Evolutionary conservation across 768 basidiomycete species (phyloP).

Genomic region (Gymnopilus junonius): DNA sequence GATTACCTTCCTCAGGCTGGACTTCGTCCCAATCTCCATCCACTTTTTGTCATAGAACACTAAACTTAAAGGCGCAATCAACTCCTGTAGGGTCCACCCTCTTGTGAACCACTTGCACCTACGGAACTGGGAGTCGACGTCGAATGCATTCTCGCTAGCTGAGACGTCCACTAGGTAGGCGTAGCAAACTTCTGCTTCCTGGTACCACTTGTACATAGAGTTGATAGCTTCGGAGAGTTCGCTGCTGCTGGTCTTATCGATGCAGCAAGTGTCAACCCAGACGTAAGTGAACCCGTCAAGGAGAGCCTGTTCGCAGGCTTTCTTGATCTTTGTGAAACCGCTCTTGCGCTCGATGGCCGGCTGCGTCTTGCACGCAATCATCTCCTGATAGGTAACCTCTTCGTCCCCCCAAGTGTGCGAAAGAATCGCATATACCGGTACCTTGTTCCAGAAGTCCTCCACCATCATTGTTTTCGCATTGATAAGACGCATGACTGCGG

Average conservation of each 20-base stretch:
- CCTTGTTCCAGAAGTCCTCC: no score
- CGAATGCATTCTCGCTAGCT: background rate
- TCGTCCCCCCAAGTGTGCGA: slow-evolving; percentile 11
- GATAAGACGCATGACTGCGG: no score
- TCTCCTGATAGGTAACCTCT: slow-evolving; percentile 5
- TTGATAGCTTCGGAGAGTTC: background rate
- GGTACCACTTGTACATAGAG: background rate
- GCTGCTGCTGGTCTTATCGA: background rate
- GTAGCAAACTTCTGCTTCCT: background rate
- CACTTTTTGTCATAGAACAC: slow-evolving; percentile 9
- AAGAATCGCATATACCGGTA: slow-evolving; percentile 11
- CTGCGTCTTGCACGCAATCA: no score
- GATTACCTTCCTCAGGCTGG: slow-evolving; percentile 1
- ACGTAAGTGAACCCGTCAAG: background rate
- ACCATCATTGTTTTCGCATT: no score
- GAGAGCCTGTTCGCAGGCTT: slow-evolving; percentile 1
- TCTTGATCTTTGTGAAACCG: slow-evolving; percentile 7
- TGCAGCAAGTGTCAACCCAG: slow-evolving; percentile 11
- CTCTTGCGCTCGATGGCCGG: background rate
- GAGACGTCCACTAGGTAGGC: slow-evolving; percentile 10
- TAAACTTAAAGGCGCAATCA: slow-evolving; percentile 7
- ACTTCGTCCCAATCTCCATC: slow-evolving; percentile 11
- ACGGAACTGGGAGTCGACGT: background rate
- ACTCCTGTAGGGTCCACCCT: slow-evolving; percentile 15
- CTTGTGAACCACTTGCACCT: slow-evolving; percentile 10